Conservation (phyloP, 352 stramenopile species). For the Thalassiosira livingstoniorum region DNA sequence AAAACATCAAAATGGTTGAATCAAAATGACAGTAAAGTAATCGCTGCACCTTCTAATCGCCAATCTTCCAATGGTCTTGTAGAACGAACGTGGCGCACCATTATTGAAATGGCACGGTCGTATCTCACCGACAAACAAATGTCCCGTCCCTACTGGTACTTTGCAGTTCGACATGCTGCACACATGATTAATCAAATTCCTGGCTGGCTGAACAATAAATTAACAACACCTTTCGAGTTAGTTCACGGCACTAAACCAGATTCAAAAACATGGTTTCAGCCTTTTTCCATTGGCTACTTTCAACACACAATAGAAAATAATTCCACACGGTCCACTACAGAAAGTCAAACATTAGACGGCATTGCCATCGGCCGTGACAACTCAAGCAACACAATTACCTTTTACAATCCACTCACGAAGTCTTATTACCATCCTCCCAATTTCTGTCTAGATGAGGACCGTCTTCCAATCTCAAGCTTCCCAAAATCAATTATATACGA, state of each 20-base stretch:
- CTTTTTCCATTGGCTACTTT: slow-evolving; percentile 25
- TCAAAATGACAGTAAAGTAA: slow-evolving; percentile 3
- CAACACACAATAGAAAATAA: background rate
- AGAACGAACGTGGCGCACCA: slow-evolving; percentile 22
- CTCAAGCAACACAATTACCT: no score
- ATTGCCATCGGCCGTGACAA: slow-evolving; percentile 27
- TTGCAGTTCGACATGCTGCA: no score
- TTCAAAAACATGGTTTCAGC: slow-evolving; percentile 21
- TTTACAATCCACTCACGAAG: slow-evolving; percentile 39
- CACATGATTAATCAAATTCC: slow-evolving; percentile 14
- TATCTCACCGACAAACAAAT: slow-evolving; percentile 40
- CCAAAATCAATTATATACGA: slow-evolving; percentile 13
- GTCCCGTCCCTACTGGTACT: background rate
- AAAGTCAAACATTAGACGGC: slow-evolving; percentile 20
- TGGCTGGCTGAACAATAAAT: slow-evolving; percentile 1
- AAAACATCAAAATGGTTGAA: background rate
- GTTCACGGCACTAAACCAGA: slow-evolving; percentile 6
- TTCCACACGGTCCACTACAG: background rate
- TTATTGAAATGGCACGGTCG: slow-evolving; percentile 19
- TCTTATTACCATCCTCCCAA: slow-evolving; percentile 14
- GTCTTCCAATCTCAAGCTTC: slow-evolving; percentile 4
- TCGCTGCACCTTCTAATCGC: background rate
- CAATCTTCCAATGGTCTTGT: slow-evolving; percentile 47
- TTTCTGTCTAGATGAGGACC: slow-evolving; percentile 20
- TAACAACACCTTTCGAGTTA: slow-evolving; percentile 20